Evolutionary conservation across 2,329 filamentous ascomycete species (phyloP).

Genomic region (Lasiodiplodia sp.): DNA sequence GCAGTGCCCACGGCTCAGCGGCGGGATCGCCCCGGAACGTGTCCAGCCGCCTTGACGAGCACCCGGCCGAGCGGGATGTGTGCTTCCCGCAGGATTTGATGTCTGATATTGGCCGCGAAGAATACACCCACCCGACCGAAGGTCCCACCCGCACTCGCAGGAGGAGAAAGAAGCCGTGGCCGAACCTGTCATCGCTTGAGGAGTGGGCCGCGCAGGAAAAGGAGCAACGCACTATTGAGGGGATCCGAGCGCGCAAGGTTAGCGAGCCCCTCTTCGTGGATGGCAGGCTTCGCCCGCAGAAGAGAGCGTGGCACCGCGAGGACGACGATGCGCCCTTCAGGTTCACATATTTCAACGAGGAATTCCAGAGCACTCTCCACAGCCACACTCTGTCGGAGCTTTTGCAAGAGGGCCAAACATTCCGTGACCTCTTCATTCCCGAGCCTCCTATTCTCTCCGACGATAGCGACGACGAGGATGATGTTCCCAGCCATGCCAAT

Average conservation of each 20-base stretch:
- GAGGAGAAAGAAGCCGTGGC: slow-evolving; percentile 72
- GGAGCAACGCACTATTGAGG: slow-evolving; percentile 78
- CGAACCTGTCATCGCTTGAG: slow-evolving; percentile 81
- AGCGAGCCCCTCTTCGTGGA: slow-evolving; percentile 93
- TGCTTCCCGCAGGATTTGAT: slow-evolving; percentile 84
- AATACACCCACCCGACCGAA: slow-evolving; percentile 61
- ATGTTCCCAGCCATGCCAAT: not conserved
- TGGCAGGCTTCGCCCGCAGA: slow-evolving; percentile 81
- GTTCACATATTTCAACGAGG: slow-evolving; percentile 99
- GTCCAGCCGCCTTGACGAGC: slow-evolving; percentile 17
- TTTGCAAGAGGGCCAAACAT: slow-evolving; percentile 82
- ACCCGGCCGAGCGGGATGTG: slow-evolving; percentile 82
- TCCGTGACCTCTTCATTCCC: slow-evolving; percentile 88
- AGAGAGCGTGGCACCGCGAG: slow-evolving; percentile 81
- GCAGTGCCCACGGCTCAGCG: slow-evolving; percentile 42
- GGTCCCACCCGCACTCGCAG: slow-evolving; percentile 50
- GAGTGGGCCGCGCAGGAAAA: slow-evolving; percentile 93
- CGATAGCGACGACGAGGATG: slow-evolving; percentile 71
- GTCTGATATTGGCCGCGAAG: slow-evolving; percentile 83
- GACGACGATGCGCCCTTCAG: slow-evolving; percentile 92
- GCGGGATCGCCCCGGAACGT: slow-evolving; percentile 38
- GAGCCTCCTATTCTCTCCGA: slow-evolving; percentile 70
- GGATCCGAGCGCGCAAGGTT: slow-evolving; percentile 86
- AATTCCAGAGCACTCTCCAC: slow-evolving; percentile 94
- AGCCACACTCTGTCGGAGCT: slow-evolving; percentile 94